phyloP scores from a whole-genome alignment of 2,329 filamentous ascomycete species.

The Pestalotiopsis sp. region DNA sequence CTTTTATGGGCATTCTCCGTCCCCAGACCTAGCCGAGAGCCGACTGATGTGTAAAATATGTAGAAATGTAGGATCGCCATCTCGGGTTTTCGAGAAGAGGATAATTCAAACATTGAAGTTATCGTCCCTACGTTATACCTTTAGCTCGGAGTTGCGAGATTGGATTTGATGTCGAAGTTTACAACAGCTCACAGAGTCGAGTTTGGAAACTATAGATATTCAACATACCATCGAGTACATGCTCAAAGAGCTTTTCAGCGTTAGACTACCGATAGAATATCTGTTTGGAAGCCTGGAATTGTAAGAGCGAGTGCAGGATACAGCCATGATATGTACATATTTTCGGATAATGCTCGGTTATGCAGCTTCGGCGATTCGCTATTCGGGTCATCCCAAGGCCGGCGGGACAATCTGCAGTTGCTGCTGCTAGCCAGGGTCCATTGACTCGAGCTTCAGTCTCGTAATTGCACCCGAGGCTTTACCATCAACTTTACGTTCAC shows the following conservation, averaged over 20 bases:
- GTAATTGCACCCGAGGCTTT: neutral
- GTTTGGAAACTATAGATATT: too few species aligned
- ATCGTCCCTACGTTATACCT: too few species aligned
- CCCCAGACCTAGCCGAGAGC: neutral
- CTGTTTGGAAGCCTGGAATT: neutral
- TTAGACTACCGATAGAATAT: neutral
- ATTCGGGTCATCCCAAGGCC: slow-evolving; percentile 5
- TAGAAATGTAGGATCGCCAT: neutral
- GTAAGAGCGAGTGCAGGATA: neutral
- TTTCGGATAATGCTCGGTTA: slow-evolving; percentile 8
- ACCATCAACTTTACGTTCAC: neutral
- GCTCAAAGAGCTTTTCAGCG: neutral
- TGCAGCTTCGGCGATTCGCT: neutral
- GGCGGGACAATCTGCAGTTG: neutral
- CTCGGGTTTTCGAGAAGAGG: too few species aligned
- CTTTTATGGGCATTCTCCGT: neutral
- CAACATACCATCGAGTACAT: too few species aligned
- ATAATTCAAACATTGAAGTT: too few species aligned
- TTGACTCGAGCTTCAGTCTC: neutral
- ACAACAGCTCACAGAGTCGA: too few species aligned
- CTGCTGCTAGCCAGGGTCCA: neutral
- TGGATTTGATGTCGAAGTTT: too few species aligned
- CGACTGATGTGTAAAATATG: neutral
- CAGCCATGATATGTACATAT: neutral
- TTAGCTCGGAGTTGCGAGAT: too few species aligned